A percentile compares a stretch with the other conserved stretches of the same genome.
Conservation (phyloP, 352 stramenopile species). For the Phytophthora melonis region DNA sequence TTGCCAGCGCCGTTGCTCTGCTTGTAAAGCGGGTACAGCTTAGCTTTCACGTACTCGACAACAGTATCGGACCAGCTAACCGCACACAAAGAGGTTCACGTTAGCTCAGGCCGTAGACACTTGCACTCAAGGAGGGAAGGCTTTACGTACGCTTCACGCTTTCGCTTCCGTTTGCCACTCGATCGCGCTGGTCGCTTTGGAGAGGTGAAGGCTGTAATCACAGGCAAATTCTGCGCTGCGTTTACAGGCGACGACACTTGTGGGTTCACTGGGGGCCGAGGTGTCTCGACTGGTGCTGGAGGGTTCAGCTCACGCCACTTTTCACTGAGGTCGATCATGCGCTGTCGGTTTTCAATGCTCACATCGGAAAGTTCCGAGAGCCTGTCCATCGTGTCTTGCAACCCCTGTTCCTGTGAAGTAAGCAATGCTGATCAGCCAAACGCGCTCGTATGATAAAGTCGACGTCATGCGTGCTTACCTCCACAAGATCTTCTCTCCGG, state of each 20-base stretch:
- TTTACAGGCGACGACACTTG: slow-evolving; percentile 22
- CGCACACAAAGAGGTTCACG: slow-evolving; percentile 10
- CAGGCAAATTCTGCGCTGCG: slow-evolving; percentile 36
- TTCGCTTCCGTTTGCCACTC: slow-evolving; percentile 54
- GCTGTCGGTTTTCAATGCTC: slow-evolving; percentile 47
- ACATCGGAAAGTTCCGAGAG: slow-evolving; percentile 44
- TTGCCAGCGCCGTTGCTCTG: slow-evolving; percentile 50
- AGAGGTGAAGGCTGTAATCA: slow-evolving; percentile 57
- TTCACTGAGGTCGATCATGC: slow-evolving; percentile 50
- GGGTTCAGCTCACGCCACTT: slow-evolving; percentile 58
- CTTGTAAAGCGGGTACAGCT: slow-evolving; percentile 86
- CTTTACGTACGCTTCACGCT: slow-evolving; percentile 59
- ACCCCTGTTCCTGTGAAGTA: slow-evolving; percentile 39
- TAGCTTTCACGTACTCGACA: slow-evolving; percentile 83
- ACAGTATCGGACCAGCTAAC: slow-evolving; percentile 58
- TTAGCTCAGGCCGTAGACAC: background rate
- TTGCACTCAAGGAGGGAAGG: background rate
- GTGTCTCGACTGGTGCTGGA: slow-evolving; percentile 22
- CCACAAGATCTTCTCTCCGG: slow-evolving; percentile 65
- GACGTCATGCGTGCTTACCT: slow-evolving; percentile 46
- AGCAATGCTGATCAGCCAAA: slow-evolving; percentile 1
- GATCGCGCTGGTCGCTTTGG: slow-evolving; percentile 40
- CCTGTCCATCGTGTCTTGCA: slow-evolving; percentile 46
- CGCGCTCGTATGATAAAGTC: background rate
- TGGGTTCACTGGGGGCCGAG: slow-evolving; percentile 20